Percentiles rank a stretch among this genome's conserved stretches.
Conservation (phyloP, 2,329 filamentous ascomycete genomes). For the Drechslerella coelobrocha region DNA sequence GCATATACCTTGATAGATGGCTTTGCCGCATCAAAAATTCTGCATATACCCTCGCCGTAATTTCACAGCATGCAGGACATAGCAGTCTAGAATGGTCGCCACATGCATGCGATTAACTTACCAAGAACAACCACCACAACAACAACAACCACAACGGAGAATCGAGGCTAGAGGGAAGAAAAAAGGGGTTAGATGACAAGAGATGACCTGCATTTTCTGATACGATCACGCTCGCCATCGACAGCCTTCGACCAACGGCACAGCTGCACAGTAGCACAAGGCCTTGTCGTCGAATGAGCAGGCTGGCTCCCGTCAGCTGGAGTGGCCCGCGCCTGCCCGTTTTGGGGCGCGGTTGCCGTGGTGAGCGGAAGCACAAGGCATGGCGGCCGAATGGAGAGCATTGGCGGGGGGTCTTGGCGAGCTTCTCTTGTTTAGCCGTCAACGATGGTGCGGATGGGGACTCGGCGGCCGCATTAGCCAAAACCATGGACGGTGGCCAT, state of each 20-base stretch:
- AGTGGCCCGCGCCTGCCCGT: slow-evolving; percentile 17
- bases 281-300: slow-evolving; percentile 26
- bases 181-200: no score
- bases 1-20: no score
- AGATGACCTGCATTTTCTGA: neutral
- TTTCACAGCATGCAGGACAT: no score
- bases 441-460: slow-evolving; percentile 15
- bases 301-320: slow-evolving; percentile 22
- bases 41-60: no score
- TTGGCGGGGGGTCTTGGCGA: slow-evolving; percentile 12
- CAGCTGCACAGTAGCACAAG: no score
- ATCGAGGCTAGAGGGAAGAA: no score
- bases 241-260: no score
- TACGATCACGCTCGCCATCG: slow-evolving; percentile 1
- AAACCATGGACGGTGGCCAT: neutral
- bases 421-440: slow-evolving; percentile 16
- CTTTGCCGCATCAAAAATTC: no score
- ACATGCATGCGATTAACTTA: no score
- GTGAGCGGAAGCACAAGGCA: slow-evolving; percentile 26
- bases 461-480: neutral
- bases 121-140: no score
- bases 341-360: slow-evolving; percentile 45
- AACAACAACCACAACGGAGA: no score
- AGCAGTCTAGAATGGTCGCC: no score
- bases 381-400: slow-evolving; percentile 6